These are phyloP conservation scores for Apophysomyces trapeziformis DNA, from an alignment of 371 early-diverging fungal genomes.

Conservation along the genomic window DNA sequence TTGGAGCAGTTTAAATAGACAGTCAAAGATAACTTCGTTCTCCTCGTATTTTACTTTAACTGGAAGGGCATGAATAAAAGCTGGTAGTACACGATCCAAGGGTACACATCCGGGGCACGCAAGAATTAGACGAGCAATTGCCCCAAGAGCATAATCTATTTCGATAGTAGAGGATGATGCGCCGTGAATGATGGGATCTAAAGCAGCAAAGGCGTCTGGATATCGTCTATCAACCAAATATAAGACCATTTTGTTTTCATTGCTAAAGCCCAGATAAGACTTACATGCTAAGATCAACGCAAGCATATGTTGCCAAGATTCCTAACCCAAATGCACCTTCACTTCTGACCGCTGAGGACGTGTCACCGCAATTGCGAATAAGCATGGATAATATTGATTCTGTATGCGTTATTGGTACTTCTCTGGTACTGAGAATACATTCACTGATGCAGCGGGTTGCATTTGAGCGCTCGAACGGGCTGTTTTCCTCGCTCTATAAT, in stretches of 20 bases:
- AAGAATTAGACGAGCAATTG: conserved; percentile 58
- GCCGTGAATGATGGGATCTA: conserved; percentile 73
- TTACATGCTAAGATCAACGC: conserved; percentile 65
- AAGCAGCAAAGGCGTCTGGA: conserved; percentile 62
- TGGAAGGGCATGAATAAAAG: conserved; percentile 72
- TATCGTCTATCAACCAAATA: conserved; percentile 53
- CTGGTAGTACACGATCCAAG: conserved; percentile 76
- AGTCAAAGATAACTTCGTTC: conserved; percentile 77
- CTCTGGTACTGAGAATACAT: conserved; percentile 69
- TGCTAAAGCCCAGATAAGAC: conserved; percentile 7
- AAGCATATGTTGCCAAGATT: conserved; percentile 67
- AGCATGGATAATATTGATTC: conserved; percentile 67
- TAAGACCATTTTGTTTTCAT: neutral
- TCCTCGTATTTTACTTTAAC: conserved; percentile 81
- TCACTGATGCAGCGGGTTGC: conserved; percentile 87
- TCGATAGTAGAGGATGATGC: conserved; percentile 62
- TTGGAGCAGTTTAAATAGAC: conserved; percentile 65
- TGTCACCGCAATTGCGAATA: conserved; percentile 70
- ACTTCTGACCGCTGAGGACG: conserved; percentile 79
- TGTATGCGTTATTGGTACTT: conserved; percentile 72
- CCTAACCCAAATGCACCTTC: conserved; percentile 88
- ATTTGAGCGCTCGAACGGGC: conserved; percentile 82
- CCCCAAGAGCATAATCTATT: conserved; percentile 87
- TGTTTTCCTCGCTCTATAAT: conserved; percentile 60
- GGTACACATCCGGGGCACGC: conserved; percentile 74